Evolutionary conservation across 2,329 filamentous ascomycete genomes (phyloP).

Genomic region (Talaromyces sp.): DNA sequence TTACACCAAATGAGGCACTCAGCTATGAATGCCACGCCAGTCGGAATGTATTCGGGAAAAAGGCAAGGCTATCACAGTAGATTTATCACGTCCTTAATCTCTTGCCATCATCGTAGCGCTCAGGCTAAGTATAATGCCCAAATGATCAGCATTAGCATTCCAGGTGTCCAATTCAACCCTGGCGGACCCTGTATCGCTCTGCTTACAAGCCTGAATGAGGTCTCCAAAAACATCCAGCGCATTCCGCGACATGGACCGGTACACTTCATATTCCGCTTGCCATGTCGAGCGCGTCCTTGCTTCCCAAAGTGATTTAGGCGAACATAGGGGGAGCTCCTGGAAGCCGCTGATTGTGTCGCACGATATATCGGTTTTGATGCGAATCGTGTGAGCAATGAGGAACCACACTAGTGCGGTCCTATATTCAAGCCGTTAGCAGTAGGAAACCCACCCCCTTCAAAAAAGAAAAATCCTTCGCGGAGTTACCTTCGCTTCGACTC

Average conservation of each 20-base stretch:
- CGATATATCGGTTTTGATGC: neutral
- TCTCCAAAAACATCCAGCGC: conserved; percentile 7
- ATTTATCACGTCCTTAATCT: neutral
- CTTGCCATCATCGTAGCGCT: neutral
- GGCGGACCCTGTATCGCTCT: neutral
- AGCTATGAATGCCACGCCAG: neutral
- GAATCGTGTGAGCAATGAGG: conserved; percentile 1
- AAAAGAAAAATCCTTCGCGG: neutral
- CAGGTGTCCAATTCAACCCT: neutral
- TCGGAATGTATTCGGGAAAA: neutral
- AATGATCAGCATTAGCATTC: conserved; percentile 1
- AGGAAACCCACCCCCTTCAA: too few species aligned
- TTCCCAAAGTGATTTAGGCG: conserved; percentile 3
- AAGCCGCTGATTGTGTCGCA: conserved; percentile 4
- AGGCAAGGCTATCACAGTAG: neutral
- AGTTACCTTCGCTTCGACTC: conserved; percentile 5
- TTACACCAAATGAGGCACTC: neutral
- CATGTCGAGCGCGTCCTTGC: neutral
- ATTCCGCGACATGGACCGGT: neutral
- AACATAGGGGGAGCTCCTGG: neutral
- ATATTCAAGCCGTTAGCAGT: neutral
- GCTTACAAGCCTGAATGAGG: conserved; percentile 2
- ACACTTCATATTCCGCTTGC: conserved; percentile 6
- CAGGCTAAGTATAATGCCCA: neutral
- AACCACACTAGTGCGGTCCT: conserved; percentile 5